Conservation (phyloP, 1,284 basidiomycete species). For the Marasmius oreades region DNA sequence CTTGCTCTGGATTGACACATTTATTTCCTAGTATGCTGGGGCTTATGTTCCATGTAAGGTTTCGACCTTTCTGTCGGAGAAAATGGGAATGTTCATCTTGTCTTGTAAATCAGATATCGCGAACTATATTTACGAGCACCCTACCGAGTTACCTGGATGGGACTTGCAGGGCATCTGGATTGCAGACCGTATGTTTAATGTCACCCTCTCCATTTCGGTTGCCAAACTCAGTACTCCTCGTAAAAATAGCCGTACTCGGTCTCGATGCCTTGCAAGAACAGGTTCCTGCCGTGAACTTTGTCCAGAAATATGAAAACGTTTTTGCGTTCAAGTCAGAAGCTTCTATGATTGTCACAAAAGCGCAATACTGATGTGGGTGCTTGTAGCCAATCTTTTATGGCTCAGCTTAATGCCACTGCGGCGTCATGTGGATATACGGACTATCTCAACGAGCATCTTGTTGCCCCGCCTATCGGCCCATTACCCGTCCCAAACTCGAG, state of each 20-base stretch:
- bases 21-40: constrained; percentile 46
- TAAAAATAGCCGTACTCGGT: constrained; percentile 44
- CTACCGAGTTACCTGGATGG: constrained; percentile 43
- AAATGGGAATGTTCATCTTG: constrained; percentile 1
- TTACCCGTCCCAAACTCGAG: neutral
- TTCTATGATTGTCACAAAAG: neutral
- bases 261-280: constrained; percentile 61
- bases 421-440: constrained; percentile 57
- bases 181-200: constrained; percentile 57
- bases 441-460: constrained; percentile 35
- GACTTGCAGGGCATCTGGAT: constrained; percentile 71
- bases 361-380: neutral
- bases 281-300: constrained; percentile 68
- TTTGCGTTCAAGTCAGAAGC: constrained; percentile 63
- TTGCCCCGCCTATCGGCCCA: neutral
- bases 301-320: constrained; percentile 64
- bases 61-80: constrained; percentile 6
- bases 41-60: constrained; percentile 60
- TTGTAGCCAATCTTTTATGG: constrained; percentile 57
- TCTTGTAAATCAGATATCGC: constrained; percentile 55
- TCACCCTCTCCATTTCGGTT: neutral
- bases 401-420: constrained; percentile 50
- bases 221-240: neutral
- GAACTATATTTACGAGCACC: constrained; percentile 65
- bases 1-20: constrained; percentile 1